These are phyloP conservation scores for Fremontodendron californicum DNA, from an alignment of 345 rosid genomes.

Conservation along the genomic window DNA sequence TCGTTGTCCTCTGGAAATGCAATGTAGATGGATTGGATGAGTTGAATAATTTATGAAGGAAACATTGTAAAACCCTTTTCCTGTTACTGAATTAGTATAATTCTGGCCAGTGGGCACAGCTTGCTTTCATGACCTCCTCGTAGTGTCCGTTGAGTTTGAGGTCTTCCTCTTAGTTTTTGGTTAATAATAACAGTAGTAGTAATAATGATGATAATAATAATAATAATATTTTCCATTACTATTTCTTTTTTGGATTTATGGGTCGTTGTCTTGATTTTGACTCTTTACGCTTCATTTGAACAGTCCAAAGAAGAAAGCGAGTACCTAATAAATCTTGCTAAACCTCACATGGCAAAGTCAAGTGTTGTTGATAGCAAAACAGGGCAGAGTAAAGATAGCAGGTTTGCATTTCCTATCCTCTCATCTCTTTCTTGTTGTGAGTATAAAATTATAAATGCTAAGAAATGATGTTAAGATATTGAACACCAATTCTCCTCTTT, in stretches of 20 bases:
- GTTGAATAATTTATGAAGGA: background rate
- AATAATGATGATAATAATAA: background rate
- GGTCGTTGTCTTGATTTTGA: background rate
- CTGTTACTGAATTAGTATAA: background rate
- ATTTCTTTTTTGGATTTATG: background rate
- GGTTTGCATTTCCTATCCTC: slow-evolving; percentile 35
- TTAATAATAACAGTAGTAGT: background rate
- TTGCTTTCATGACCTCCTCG: background rate
- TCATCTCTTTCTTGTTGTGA: background rate
- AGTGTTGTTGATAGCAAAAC: slow-evolving; percentile 84
- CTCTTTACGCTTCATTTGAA: slow-evolving; percentile 18
- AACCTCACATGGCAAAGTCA: slow-evolving; percentile 80
- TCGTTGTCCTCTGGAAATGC: background rate
- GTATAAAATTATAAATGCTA: background rate
- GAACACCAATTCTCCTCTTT: background rate
- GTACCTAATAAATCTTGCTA: slow-evolving; percentile 76
- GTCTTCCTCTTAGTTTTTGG: background rate
- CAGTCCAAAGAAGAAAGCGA: slow-evolving; percentile 91
- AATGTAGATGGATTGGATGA: background rate
- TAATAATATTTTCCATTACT: background rate
- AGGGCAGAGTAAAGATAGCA: slow-evolving; percentile 85
- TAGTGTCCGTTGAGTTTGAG: background rate
- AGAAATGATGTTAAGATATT: background rate
- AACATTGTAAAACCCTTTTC: background rate
- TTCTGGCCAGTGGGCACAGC: background rate